Evolutionary conservation across 2,329 filamentous ascomycete genomes (phyloP).

Genomic region (Phialemoniopsis sp.): DNA sequence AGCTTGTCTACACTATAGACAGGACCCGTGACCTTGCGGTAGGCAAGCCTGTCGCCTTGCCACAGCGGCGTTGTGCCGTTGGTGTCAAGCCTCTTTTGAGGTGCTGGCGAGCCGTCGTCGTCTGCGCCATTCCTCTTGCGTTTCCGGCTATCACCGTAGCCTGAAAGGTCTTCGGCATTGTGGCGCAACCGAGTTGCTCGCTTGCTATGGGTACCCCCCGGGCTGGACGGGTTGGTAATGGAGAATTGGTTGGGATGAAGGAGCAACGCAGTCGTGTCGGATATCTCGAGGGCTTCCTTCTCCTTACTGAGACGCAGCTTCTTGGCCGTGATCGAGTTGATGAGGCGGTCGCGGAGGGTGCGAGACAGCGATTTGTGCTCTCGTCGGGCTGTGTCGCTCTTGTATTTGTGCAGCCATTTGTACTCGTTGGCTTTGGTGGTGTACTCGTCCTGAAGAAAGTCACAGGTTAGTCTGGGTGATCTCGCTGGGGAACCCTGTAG

Average conservation of each 20-base stretch:
- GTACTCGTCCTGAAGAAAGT: constrained; percentile 50
- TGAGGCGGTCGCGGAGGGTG: constrained; percentile 62
- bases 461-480: constrained; percentile 5
- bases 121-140: constrained; percentile 52
- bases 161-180: constrained; percentile 54
- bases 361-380: constrained; percentile 56
- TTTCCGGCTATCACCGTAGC: constrained; percentile 55
- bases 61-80: constrained; percentile 57
- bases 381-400: constrained; percentile 57
- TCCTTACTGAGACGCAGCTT: constrained; percentile 61
- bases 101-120: constrained; percentile 60
- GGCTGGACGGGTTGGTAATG: constrained; percentile 60
- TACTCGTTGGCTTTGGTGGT: constrained; percentile 58
- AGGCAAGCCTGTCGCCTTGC: constrained; percentile 55
- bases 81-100: constrained; percentile 52
- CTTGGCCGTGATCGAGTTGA: constrained; percentile 61
- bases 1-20: constrained; percentile 66
- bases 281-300: constrained; percentile 65
- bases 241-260: constrained; percentile 67
- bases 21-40: constrained; percentile 52
- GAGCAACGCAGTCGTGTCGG: constrained; percentile 60
- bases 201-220: constrained; percentile 59
- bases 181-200: constrained; percentile 58
- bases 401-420: constrained; percentile 56
- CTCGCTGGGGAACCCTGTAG: constrained; percentile 1